phyloP scores from a whole-genome alignment of 2,329 filamentous ascomycete genomes.

The Albifimbria verrucaria region DNA sequence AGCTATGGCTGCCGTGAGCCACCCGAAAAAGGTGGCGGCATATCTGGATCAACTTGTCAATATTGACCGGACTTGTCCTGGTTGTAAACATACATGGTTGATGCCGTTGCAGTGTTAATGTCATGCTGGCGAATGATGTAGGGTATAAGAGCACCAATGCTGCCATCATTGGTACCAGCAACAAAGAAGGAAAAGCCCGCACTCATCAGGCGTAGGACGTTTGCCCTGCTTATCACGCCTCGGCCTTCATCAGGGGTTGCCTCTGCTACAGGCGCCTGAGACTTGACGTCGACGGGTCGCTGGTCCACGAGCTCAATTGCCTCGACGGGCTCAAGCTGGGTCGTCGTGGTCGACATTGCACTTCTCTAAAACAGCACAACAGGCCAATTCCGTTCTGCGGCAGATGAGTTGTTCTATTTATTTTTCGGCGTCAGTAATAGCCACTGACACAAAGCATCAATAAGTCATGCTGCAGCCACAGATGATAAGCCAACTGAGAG shows the following conservation, averaged over 20 bases:
- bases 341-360: background rate
- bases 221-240: constrained; percentile 43
- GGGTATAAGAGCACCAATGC: constrained; percentile 59
- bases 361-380: no score
- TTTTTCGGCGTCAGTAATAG: background rate
- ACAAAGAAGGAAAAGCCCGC: constrained; percentile 63
- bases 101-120: constrained; percentile 48
- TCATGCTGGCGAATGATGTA: constrained; percentile 57
- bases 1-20: constrained; percentile 55
- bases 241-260: background rate
- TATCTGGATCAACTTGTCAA: constrained; percentile 33
- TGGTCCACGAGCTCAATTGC: background rate
- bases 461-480: background rate
- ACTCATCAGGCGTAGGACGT: constrained; percentile 47
- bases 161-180: constrained; percentile 63
- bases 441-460: background rate
- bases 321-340: background rate
- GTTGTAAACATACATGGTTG: constrained; percentile 40
- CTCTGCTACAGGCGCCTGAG: background rate
- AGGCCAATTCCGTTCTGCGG: background rate
- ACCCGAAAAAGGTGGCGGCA: constrained; percentile 55
- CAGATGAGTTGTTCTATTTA: background rate
- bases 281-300: no score
- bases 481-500: background rate
- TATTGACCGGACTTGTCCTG: background rate